These are phyloP conservation scores for Neurospora sp. DNA, from an alignment of 495 filamentous ascomycete species.

Conservation along the genomic window DNA sequence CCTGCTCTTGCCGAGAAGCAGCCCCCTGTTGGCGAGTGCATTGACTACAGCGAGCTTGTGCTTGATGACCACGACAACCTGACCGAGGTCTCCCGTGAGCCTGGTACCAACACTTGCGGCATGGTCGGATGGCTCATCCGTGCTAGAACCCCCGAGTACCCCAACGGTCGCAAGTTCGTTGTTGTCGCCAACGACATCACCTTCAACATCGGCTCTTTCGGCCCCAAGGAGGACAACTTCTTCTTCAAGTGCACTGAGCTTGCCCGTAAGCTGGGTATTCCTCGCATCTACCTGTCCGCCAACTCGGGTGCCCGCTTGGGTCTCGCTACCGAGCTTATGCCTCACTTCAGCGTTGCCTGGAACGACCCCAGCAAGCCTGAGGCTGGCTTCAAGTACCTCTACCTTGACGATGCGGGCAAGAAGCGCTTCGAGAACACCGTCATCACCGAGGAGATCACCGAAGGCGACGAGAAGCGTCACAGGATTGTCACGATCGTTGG, in stretches of 20 bases:
- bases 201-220: constrained; percentile 96
- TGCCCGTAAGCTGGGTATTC: constrained; percentile 84
- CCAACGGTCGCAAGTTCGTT: constrained; percentile 80
- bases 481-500: constrained; percentile 93
- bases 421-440: constrained; percentile 82
- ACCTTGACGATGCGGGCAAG: constrained; percentile 79
- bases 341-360: constrained; percentile 94
- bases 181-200: constrained; percentile 99
- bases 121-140: constrained; percentile 99
- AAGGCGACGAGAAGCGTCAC: constrained; percentile 83
- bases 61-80: constrained; percentile 89
- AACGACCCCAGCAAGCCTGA: constrained; percentile 78
- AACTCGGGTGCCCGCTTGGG: constrained; percentile 99
- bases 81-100: constrained; percentile 84
- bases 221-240: constrained; percentile 91
- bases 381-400: constrained; percentile 96
- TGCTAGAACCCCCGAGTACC: constrained; percentile 97
- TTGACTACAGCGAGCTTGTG: constrained; percentile 89
- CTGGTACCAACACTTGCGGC: constrained; percentile 88
- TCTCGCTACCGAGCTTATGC: constrained; percentile 93
- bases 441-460: constrained; percentile 75
- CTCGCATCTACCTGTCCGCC: constrained; percentile 93
- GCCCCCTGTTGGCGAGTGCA: constrained; percentile 79
- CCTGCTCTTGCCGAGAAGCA: constrained; percentile 66
- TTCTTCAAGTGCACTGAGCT: constrained; percentile 98